phyloP scores from a whole-genome alignment of 106 monocot genomes.

The Amphibolis antarctica region DNA sequence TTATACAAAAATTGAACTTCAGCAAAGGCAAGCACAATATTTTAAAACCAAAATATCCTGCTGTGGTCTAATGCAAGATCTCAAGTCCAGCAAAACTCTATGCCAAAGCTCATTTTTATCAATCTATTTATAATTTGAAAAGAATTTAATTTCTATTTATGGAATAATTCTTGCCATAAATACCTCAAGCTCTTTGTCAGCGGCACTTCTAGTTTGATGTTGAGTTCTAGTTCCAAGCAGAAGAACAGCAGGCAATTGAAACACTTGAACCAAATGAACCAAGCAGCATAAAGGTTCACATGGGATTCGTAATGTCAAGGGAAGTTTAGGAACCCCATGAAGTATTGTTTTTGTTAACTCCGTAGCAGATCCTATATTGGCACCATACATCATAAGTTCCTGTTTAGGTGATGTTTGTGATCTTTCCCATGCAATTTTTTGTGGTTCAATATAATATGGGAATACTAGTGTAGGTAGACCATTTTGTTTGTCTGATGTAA shows the following conservation, averaged over 20 bases:
- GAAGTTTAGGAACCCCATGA: constrained; percentile 21
- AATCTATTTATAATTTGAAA: background rate
- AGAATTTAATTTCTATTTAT: background rate
- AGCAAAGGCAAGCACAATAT: no score
- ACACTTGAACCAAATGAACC: constrained; percentile 38
- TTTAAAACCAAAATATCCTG: no score
- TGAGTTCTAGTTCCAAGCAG: constrained; percentile 26
- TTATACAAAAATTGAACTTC: no score
- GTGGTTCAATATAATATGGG: constrained; percentile 24
- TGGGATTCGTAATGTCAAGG: constrained; percentile 32
- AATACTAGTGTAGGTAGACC: constrained; percentile 27
- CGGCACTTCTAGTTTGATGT: constrained; percentile 13
- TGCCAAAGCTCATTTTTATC: background rate
- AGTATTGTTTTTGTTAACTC: constrained; percentile 22
- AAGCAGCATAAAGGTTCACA: constrained; percentile 49
- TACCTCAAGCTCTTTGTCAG: constrained; percentile 37
- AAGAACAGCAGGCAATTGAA: constrained; percentile 28
- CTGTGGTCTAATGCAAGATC: no score
- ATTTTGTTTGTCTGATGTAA: constrained; percentile 19
- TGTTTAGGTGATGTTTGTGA: constrained; percentile 5
- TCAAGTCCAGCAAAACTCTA: background rate
- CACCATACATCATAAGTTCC: constrained; percentile 26
- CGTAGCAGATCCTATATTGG: constrained; percentile 30
- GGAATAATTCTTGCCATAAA: background rate
- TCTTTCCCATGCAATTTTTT: constrained; percentile 20